Evolutionary conservation across 1,284 basidiomycete species (phyloP).

Genomic region (Ganoderma resinaceum): DNA sequence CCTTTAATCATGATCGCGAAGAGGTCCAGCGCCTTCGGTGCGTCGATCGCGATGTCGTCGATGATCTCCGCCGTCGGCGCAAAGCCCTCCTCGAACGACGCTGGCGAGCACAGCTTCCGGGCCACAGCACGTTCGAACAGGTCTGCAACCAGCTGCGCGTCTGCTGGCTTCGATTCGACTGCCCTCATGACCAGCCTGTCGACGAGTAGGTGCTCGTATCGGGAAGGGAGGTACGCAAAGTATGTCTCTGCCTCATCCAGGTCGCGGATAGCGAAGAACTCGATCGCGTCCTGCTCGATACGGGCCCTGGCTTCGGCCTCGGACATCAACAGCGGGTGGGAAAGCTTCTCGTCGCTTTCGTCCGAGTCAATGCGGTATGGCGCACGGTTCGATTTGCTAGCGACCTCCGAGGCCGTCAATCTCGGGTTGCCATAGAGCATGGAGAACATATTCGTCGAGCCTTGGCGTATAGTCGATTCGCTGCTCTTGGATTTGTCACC

Average conservation of each 20-base stretch:
- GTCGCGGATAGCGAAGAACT: constrained; percentile 79
- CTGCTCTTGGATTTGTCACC: constrained; percentile 59
- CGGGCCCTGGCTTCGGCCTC: constrained; percentile 79
- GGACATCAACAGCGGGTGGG: constrained; percentile 55
- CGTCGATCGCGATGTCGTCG: constrained; percentile 90
- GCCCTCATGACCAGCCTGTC: constrained; percentile 77
- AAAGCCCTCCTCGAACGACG: constrained; percentile 75
- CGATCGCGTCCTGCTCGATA: constrained; percentile 82
- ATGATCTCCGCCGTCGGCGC: constrained; percentile 73
- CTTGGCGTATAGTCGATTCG: constrained; percentile 76
- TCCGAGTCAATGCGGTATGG: constrained; percentile 63
- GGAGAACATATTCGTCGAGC: constrained; percentile 90
- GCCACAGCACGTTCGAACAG: constrained; percentile 65
- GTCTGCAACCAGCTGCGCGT: constrained; percentile 79
- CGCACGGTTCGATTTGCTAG: constrained; percentile 54
- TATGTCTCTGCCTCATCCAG: constrained; percentile 89
- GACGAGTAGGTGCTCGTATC: constrained; percentile 72
- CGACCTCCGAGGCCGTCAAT: constrained; percentile 59
- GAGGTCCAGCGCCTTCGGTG: constrained; percentile 83
- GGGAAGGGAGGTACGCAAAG: constrained; percentile 73
- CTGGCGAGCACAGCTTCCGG: constrained; percentile 61
- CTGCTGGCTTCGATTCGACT: constrained; percentile 85
- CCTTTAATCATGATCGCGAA: constrained; percentile 80
- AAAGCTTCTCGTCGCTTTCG: constrained; percentile 51
- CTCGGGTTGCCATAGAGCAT: constrained; percentile 71